Evolutionary conservation across 2,329 filamentous ascomycete genomes (phyloP).

Genomic region (Stachybotrys chlorohalonatus): DNA sequence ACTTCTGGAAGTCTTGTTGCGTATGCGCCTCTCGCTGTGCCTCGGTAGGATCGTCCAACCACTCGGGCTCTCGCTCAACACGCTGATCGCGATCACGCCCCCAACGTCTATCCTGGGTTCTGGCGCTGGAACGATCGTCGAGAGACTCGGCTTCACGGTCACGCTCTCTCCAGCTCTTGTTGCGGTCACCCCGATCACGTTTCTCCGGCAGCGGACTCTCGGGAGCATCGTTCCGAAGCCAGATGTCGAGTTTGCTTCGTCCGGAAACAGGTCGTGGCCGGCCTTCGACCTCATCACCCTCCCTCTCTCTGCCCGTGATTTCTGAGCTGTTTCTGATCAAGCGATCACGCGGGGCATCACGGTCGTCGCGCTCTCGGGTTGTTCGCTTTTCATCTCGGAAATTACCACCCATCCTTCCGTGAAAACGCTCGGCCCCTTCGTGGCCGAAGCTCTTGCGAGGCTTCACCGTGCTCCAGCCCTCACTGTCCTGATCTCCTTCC

Average conservation of each 20-base stretch:
- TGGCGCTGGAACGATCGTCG: constrained; percentile 50
- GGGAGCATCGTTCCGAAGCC: constrained; percentile 54
- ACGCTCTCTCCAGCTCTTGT: constrained; percentile 53
- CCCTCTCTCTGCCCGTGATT: constrained; percentile 37
- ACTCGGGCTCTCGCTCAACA: constrained; percentile 77
- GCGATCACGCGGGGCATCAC: constrained; percentile 41
- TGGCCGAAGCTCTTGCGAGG: constrained; percentile 65
- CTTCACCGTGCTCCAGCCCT: constrained; percentile 68
- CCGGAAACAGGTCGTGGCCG: constrained; percentile 55
- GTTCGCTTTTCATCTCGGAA: constrained; percentile 33
- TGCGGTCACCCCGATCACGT: constrained; percentile 48
- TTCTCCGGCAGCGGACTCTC: constrained; percentile 25
- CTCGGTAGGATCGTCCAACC: constrained; percentile 69
- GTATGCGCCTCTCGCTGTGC: constrained; percentile 66
- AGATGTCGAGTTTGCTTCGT: constrained; percentile 62
- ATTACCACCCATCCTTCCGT: constrained; percentile 52
- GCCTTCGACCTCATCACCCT: constrained; percentile 43
- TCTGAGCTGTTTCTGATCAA: constrained; percentile 38
- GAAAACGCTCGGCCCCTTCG: constrained; percentile 63
- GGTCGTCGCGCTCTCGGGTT: constrained; percentile 45
- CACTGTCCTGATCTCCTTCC: constrained; percentile 49
- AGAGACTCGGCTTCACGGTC: constrained; percentile 29
- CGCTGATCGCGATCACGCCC: constrained; percentile 48
- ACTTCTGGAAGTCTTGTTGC: constrained; percentile 86
- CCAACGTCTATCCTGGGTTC: constrained; percentile 40